Conservation (phyloP, 768 basidiomycete species). For the Lenzites betulinus region DNA sequence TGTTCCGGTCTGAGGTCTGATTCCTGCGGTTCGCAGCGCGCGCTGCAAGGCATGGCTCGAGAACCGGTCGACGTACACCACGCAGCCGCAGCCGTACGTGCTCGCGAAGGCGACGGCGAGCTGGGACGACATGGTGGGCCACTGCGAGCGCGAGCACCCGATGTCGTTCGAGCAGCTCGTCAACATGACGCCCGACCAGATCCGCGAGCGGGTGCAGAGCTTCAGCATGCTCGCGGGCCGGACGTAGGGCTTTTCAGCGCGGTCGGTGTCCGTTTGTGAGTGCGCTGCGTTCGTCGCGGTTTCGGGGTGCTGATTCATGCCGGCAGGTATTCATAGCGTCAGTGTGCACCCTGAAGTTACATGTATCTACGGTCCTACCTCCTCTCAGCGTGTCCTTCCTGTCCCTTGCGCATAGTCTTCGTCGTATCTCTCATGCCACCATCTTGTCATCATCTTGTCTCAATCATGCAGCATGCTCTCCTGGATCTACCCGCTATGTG, state of each 20-base stretch:
- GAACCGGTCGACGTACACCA: not conserved
- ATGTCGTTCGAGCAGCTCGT: conserved; percentile 11
- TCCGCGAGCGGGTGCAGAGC: conserved; percentile 3
- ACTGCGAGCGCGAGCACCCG: conserved; percentile 25
- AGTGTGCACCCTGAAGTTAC: too few species aligned
- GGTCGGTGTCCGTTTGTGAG: too few species aligned
- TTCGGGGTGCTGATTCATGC: too few species aligned
- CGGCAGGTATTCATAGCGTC: too few species aligned
- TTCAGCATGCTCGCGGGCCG: not conserved
- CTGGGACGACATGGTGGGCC: conserved; percentile 21
- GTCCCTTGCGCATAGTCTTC: too few species aligned
- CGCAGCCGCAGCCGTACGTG: not conserved
- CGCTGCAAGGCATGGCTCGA: not conserved
- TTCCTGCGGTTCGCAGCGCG: not conserved
- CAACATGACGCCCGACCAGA: conserved; percentile 11
- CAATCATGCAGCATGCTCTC: too few species aligned
- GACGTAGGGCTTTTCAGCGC: not conserved
- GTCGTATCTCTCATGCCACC: too few species aligned
- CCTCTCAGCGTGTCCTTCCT: too few species aligned
- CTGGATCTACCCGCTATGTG: too few species aligned
- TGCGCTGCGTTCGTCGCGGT: too few species aligned
- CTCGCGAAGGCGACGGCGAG: conserved; percentile 5
- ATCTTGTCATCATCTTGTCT: too few species aligned
- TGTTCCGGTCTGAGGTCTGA: not conserved
- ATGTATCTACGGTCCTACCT: too few species aligned